Evolutionary conservation across 768 basidiomycete species (phyloP).

Genomic region (Auricularia sp.): DNA sequence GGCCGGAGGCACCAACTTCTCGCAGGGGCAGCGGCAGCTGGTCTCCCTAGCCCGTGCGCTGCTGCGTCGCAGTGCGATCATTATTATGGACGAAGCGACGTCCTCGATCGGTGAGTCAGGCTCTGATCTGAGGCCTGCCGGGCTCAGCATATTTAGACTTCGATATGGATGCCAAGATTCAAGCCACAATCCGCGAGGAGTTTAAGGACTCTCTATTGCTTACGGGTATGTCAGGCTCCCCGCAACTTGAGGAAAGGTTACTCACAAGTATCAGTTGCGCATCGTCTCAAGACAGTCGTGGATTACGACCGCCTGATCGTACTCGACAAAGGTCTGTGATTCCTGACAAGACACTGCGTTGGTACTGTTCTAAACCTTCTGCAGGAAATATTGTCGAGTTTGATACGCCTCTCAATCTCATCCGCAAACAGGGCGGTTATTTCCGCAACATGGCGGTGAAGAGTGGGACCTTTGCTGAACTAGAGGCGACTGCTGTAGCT

Average conservation of each 20-base stretch:
- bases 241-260: background rate
- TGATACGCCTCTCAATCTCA: constrained; percentile 42
- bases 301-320: constrained; percentile 75
- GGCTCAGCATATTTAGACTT: constrained; percentile 30
- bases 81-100: constrained; percentile 76
- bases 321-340: constrained; percentile 36
- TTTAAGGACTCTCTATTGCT: constrained; percentile 48
- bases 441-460: constrained; percentile 46
- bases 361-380: too few relatives aligned
- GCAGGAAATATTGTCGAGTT: constrained; percentile 38
- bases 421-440: constrained; percentile 34
- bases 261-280: constrained; percentile 39
- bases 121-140: background rate
- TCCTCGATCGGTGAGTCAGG: constrained; percentile 55
- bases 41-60: constrained; percentile 81
- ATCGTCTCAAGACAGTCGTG: constrained; percentile 66
- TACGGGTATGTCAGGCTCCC: background rate
- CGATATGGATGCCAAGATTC: constrained; percentile 83
- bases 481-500: constrained; percentile 4
- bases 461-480: constrained; percentile 20
- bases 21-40: constrained; percentile 82
- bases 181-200: constrained; percentile 76
- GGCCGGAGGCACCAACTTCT: constrained; percentile 82
- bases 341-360: too few relatives aligned
- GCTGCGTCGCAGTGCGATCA: constrained; percentile 57